Percentiles rank a stretch among this genome's conserved stretches.
Conservation (phyloP, 1,284 basidiomycete genomes). For the Neolentinus lepideus region DNA sequence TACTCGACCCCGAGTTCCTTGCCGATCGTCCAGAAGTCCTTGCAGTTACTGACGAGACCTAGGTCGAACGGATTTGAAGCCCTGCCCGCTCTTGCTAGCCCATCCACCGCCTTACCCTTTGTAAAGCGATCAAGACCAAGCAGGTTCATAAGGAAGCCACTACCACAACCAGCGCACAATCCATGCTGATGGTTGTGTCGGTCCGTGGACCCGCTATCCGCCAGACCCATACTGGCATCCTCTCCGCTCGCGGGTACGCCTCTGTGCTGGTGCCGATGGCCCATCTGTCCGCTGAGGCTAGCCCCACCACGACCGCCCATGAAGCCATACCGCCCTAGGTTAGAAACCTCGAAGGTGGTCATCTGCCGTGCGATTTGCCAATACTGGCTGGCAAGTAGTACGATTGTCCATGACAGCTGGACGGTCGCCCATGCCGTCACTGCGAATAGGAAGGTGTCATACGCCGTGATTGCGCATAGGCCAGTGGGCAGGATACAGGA, state of each 20-base stretch:
- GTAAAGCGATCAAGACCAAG: conserved; percentile 94
- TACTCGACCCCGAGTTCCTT: conserved; percentile 87
- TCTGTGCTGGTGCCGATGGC: conserved; percentile 41
- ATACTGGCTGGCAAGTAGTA: conserved; percentile 80
- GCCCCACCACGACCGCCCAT: conserved; percentile 92
- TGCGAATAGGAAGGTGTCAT: conserved; percentile 82
- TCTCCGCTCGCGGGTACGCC: conserved; percentile 14
- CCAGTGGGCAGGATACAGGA: conserved; percentile 64
- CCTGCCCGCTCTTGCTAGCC: conserved; percentile 59
- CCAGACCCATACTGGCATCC: conserved; percentile 1
- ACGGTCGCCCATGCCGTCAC: conserved; percentile 82
- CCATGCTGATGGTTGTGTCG: conserved; percentile 25
- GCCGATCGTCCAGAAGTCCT: conserved; percentile 92
- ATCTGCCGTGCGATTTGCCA: conserved; percentile 94
- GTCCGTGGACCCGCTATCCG: conserved; percentile 1
- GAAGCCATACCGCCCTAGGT: conserved; percentile 91
- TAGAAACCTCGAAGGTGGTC: conserved; percentile 94
- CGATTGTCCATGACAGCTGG: conserved; percentile 88
- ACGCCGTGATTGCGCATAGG: conserved; percentile 63
- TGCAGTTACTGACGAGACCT: conserved; percentile 82
- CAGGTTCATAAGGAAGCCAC: conserved; percentile 78
- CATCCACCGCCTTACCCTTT: conserved; percentile 79
- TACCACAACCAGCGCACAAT: conserved; percentile 30
- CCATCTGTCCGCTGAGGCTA: conserved; percentile 61
- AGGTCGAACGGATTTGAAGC: conserved; percentile 91